Base-by-base conservation (phyloP, 345 rosid species). In the Populus tremula region DNA sequence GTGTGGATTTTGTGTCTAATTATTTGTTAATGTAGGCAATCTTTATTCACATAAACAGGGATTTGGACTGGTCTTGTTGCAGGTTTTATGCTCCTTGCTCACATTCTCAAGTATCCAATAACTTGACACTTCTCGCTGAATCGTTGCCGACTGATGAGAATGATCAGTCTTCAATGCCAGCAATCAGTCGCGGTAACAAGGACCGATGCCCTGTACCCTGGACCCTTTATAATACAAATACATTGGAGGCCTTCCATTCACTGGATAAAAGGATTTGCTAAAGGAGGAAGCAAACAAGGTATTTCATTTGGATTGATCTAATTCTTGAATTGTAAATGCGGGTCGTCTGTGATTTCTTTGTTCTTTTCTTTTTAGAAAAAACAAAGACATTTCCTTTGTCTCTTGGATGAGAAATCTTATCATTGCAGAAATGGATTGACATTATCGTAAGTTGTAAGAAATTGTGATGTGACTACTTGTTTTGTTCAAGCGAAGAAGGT, bases 61-160 rank as follows among this genome's bases (percentile, higher is more conserved):
- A 31, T 29, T 21, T 35, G 9, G n/a, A 35, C 8, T 41, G 31
- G 72, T 41, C 14, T 69, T 43, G 8, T 75, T 86, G 73, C 83
- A 90, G 96, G 81, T 92, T 89, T 85, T 91, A 80, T 80, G 98
- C 95, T 8, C 97, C 98, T n/a, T 92, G 98, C 81, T 87, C 97
- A 13, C 93, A 92, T 82, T 76, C 88, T 59, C 96, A 87, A 79
- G 90, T 92, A 63, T 90, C 97, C 1, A 95, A 91, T 79, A 89
- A 83, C 82, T 81, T 96, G 76, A 89, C 89, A 38, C 92, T 93
- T 72, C 83, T 90, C 1, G 82, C 91, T 4, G 98, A 92, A 80
- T 96, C 99, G 41, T 80, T 95, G 79, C 92, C 86, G 3, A 74
- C 77, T 17, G 85, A 87, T 69, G 86, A 82, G 1, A 81, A 77